Percentiles rank a stretch among this genome's conserved stretches.
Conservation (phyloP, 2,329 filamentous ascomycete species). For the Elsinoe ampelina region DNA sequence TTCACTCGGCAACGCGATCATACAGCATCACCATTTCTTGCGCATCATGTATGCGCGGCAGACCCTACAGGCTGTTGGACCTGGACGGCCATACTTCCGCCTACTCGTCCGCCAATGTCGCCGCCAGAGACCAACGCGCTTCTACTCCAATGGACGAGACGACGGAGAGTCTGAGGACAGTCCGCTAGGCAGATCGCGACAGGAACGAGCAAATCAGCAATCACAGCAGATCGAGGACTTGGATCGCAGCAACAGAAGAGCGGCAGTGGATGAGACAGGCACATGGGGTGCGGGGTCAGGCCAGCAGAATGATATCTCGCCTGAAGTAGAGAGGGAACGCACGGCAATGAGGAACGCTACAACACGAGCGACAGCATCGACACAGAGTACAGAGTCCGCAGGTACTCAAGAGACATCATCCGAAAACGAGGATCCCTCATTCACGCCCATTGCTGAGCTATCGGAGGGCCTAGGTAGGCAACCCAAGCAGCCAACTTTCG, state of each 20-base stretch:
- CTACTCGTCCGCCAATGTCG: background rate
- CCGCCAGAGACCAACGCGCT: background rate
- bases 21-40: background rate
- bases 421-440: background rate
- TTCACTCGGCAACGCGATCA: background rate
- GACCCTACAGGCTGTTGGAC: slow-evolving; percentile 10
- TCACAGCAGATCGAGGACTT: background rate
- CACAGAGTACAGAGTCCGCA: background rate
- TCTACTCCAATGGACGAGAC: slow-evolving; percentile 3
- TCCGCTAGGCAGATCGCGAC: background rate
- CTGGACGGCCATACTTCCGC: slow-evolving; percentile 8
- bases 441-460: background rate
- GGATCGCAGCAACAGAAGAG: background rate
- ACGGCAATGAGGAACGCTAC: background rate
- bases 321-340: background rate
- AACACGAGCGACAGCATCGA: background rate
- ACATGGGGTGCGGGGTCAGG: background rate
- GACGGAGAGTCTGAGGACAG: background rate
- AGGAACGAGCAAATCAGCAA: background rate
- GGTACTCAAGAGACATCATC: background rate
- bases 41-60: slow-evolving; percentile 11
- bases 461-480: background rate
- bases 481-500: background rate
- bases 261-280: background rate
- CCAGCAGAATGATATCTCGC: background rate